Conservation (phyloP, 2,329 filamentous ascomycete species). For the Canariomyces notabilis region DNA sequence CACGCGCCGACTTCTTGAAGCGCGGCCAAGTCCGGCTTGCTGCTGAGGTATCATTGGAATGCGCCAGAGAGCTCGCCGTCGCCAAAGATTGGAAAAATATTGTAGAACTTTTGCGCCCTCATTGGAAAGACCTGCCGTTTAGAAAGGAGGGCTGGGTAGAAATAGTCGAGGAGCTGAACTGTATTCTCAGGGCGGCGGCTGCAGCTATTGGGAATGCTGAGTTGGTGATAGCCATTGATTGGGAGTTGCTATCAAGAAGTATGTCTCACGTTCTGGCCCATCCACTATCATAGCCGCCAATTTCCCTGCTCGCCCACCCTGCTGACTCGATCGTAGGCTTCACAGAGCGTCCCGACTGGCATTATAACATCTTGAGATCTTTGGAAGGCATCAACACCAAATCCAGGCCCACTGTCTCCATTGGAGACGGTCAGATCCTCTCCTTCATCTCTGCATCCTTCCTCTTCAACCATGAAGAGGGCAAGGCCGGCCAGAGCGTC, state of each 20-base stretch:
- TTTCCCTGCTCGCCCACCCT: no score
- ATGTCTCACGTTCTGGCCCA: slow-evolving; percentile 30
- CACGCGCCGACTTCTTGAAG: slow-evolving; percentile 49
- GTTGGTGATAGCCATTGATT: slow-evolving; percentile 57
- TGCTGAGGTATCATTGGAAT: slow-evolving; percentile 54
- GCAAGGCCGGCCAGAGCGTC: slow-evolving; percentile 56
- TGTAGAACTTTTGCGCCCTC: slow-evolving; percentile 47
- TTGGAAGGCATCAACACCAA: slow-evolving; percentile 45
- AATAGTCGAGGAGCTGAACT: slow-evolving; percentile 55
- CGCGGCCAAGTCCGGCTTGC: slow-evolving; percentile 49
- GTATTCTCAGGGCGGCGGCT: slow-evolving; percentile 56
- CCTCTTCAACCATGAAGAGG: slow-evolving; percentile 53
- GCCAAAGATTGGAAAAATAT: slow-evolving; percentile 49
- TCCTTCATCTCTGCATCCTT: slow-evolving; percentile 39
- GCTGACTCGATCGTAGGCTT: slow-evolving; percentile 41
- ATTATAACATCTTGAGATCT: slow-evolving; percentile 55
- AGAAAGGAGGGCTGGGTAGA: slow-evolving; percentile 56
- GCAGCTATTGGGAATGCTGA: slow-evolving; percentile 47
- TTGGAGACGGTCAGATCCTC: slow-evolving; percentile 41
- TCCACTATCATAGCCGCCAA: not conserved
- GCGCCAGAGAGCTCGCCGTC: slow-evolving; percentile 50
- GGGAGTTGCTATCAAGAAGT: slow-evolving; percentile 59
- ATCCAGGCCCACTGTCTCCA: slow-evolving; percentile 44
- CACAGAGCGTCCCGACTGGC: slow-evolving; percentile 50
- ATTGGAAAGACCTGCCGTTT: slow-evolving; percentile 55